Conservation (phyloP, 2,329 filamentous ascomycete genomes). For the Colletotrichum australisinense region DNA sequence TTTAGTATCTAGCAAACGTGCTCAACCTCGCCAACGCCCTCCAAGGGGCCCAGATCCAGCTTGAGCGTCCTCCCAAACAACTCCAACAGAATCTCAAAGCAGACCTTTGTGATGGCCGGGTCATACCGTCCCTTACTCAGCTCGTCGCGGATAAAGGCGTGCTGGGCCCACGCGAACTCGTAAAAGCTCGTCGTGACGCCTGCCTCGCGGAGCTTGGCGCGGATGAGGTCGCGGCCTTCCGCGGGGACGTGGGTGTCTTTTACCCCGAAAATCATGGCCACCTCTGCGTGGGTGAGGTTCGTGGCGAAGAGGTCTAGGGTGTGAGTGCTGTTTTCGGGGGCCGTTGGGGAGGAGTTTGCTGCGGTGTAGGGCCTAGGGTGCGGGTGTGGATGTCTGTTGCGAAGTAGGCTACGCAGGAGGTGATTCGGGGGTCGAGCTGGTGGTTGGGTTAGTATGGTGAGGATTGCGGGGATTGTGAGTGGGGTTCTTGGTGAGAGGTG, state of each 20-base stretch:
- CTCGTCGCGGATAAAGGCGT: conserved; percentile 95
- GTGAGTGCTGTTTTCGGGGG: conserved; percentile 56
- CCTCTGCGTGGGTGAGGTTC: conserved; percentile 78
- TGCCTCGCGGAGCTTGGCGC: conserved; percentile 81
- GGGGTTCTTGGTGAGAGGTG: background rate
- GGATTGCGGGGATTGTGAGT: background rate
- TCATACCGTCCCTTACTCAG: conserved; percentile 94
- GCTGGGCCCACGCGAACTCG: conserved; percentile 93
- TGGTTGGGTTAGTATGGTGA: background rate
- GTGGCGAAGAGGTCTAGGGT: conserved; percentile 67
- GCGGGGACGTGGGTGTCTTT: conserved; percentile 91
- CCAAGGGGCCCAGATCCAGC: conserved; percentile 78
- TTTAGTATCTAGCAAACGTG: conserved; percentile 73
- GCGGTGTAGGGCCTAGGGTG: conserved; percentile 72
- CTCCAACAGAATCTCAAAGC: conserved; percentile 91
- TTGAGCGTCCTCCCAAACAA: conserved; percentile 83
- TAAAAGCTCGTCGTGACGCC: conserved; percentile 84
- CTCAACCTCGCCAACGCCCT: conserved; percentile 73
- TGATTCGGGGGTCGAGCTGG: conserved; percentile 79
- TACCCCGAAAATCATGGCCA: conserved; percentile 92
- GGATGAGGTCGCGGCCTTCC: conserved; percentile 84
- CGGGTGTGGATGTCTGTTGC: conserved; percentile 89
- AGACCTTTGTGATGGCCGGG: conserved; percentile 85
- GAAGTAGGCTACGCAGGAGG: conserved; percentile 87
- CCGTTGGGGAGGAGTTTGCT: conserved; percentile 58